phyloP scores from a whole-genome alignment of 2,329 filamentous ascomycete genomes.

The Coleophoma cylindrospora region DNA sequence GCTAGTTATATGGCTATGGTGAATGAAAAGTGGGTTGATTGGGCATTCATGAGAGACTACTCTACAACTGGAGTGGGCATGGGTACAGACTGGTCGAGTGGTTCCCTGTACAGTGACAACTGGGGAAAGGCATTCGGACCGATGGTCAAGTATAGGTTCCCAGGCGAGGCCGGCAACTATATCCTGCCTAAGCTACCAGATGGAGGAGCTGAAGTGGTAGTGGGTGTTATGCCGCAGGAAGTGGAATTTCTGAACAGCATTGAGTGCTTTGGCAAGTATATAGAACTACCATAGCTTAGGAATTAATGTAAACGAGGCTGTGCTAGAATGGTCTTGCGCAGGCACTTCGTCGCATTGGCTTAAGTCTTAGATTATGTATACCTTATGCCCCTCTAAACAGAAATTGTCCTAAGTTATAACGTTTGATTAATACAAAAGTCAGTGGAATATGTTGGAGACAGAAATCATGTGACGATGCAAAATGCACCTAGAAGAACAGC shows the following conservation, averaged over 20 bases:
- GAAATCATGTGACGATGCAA: too few species aligned
- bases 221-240: constrained; percentile 4
- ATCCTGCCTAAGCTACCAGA: constrained; percentile 6
- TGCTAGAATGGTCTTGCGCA: too few species aligned
- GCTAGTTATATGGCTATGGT: constrained; percentile 1
- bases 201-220: constrained; percentile 6
- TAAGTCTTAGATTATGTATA: too few species aligned
- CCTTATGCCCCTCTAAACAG: too few species aligned
- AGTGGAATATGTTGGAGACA: too few species aligned
- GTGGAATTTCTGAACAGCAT: constrained; percentile 2
- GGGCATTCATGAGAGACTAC: constrained; percentile 2
- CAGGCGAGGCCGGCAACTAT: constrained; percentile 1
- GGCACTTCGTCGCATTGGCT: too few species aligned
- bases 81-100: constrained; percentile 9
- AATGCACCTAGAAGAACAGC: too few species aligned
- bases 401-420: too few species aligned
- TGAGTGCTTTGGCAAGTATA: constrained; percentile 10
- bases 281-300: not conserved
- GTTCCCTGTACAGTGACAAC: constrained; percentile 5
- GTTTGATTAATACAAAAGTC: too few species aligned
- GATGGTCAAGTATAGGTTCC: constrained; percentile 7
- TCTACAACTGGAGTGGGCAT: constrained; percentile 6
- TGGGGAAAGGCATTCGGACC: constrained; percentile 8
- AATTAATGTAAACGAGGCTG: not conserved
- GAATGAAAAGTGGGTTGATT: constrained; percentile 7